A percentile compares a stretch with the other conserved stretches of the same genome.
Conservation (phyloP, 768 basidiomycete species). For the Guyanaporus albipodus region DNA sequence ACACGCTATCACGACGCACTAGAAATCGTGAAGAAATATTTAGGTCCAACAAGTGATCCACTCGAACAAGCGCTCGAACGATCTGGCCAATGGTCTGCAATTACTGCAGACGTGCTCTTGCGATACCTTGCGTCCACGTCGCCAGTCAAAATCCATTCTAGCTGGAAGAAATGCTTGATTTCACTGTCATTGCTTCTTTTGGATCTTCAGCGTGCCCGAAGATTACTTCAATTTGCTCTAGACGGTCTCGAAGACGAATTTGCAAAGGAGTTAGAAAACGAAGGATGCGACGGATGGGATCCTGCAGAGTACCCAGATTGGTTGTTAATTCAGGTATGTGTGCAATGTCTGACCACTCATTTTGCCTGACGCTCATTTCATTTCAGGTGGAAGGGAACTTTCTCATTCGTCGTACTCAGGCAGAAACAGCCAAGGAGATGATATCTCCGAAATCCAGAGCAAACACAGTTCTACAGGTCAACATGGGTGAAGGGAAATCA, state of each 20-base stretch:
- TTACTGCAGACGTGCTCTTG: background rate
- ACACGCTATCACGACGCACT: background rate
- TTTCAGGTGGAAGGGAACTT: slow-evolving; percentile 39
- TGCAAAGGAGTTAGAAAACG: background rate
- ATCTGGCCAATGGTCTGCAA: slow-evolving; percentile 32
- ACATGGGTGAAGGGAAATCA: background rate
- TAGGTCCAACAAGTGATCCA: slow-evolving; percentile 8
- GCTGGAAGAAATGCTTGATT: slow-evolving; percentile 30
- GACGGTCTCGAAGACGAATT: background rate
- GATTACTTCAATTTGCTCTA: background rate
- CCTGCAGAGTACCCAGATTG: slow-evolving; percentile 31
- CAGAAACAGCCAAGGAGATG: slow-evolving; percentile 40
- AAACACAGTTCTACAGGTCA: slow-evolving; percentile 37
- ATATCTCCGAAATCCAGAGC: slow-evolving; percentile 32
- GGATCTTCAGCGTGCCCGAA: slow-evolving; percentile 11
- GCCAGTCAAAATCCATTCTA: background rate
- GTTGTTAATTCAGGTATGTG: slow-evolving; percentile 39
- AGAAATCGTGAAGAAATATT: background rate
- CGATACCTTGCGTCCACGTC: background rate
- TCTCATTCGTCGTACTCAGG: slow-evolving; percentile 38
- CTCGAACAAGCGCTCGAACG: slow-evolving; percentile 4
- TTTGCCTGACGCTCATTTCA: no score
- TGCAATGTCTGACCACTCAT: background rate
- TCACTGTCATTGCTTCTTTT: slow-evolving; percentile 26
- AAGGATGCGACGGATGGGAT: slow-evolving; percentile 9